phyloP scores from a whole-genome alignment of 2,329 filamentous ascomycete species.

The Ascochyta koolunga region DNA sequence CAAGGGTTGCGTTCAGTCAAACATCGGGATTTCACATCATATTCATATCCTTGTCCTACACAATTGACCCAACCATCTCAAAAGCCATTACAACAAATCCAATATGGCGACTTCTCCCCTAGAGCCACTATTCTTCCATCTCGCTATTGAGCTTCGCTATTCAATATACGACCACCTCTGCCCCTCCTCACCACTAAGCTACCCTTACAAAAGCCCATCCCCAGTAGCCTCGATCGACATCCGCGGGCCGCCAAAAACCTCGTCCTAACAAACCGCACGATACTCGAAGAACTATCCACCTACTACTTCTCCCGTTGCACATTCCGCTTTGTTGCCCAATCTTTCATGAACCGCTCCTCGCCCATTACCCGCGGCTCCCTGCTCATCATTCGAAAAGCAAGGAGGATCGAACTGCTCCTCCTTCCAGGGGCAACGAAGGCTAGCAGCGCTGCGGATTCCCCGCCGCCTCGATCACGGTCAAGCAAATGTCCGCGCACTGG shows the following conservation, averaged over 20 bases:
- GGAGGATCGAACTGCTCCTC: constrained; percentile 12
- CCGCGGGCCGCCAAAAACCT: constrained; percentile 16
- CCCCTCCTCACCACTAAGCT: constrained; percentile 11
- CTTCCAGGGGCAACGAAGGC: constrained; percentile 8
- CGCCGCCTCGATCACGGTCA: background rate
- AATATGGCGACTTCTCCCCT: background rate
- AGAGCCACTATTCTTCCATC: constrained; percentile 8
- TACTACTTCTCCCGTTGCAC: constrained; percentile 24
- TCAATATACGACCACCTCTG: constrained; percentile 23
- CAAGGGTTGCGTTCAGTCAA: background rate
- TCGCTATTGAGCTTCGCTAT: constrained; percentile 24
- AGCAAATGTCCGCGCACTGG: constrained; percentile 11
- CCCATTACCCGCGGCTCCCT: background rate
- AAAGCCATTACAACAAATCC: background rate
- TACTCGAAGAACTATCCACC: constrained; percentile 17
- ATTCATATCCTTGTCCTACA: background rate
- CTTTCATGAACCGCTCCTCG: background rate
- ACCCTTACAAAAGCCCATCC: constrained; percentile 16
- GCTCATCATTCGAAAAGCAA: background rate
- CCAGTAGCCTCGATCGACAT: constrained; percentile 22
- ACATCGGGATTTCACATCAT: background rate
- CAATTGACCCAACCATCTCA: background rate
- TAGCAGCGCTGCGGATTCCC: no score
- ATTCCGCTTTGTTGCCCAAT: constrained; percentile 18
- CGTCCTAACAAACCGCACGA: constrained; percentile 12